Percentiles rank a stretch among this genome's conserved stretches.
phyloP scores from a whole-genome alignment of 192 early-diverging fungal species.

The Coemansia sp. region DNA sequence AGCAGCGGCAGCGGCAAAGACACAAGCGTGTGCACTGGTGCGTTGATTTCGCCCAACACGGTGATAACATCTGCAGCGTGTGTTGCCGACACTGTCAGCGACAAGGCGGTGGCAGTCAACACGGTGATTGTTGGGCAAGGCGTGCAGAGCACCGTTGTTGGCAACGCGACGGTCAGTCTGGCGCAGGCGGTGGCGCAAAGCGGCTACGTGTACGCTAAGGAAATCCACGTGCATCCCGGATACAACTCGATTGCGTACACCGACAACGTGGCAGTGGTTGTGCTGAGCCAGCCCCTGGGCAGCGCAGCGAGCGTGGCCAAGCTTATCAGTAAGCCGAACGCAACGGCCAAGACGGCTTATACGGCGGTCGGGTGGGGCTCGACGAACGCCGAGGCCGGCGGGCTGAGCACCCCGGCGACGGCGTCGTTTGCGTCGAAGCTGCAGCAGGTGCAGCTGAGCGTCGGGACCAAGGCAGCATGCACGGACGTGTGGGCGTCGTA shows the following conservation, averaged over 20 bases:
- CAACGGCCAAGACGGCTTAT: conserved; percentile 20
- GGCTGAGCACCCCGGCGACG: background rate
- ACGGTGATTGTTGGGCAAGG: conserved; percentile 39
- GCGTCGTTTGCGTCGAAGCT: conserved; percentile 6
- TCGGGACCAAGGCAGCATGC: conserved; percentile 36
- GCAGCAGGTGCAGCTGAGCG: conserved; percentile 28
- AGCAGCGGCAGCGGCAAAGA: conserved; percentile 8
- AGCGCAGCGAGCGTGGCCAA: conserved; percentile 20
- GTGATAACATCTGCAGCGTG: conserved; percentile 36
- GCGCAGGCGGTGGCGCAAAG: conserved; percentile 8
- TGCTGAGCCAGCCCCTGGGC: conserved; percentile 30
- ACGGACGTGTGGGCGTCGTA: conserved; percentile 41
- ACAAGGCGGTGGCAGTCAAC: conserved; percentile 33
- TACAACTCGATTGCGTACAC: conserved; percentile 46
- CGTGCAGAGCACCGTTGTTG: conserved; percentile 9
- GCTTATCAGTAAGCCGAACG: conserved; percentile 30
- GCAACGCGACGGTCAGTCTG: conserved; percentile 13
- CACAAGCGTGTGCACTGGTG: conserved; percentile 31
- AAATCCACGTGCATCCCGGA: conserved; percentile 37
- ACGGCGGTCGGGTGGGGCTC: conserved; percentile 30
- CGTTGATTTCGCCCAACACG: conserved; percentile 35
- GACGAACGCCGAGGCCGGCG: conserved; percentile 1
- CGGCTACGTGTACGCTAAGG: conserved; percentile 25
- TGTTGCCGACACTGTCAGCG: conserved; percentile 44
- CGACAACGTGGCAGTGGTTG: conserved; percentile 45